A percentile compares a stretch with the other conserved stretches of the same genome.
phyloP scores from a whole-genome alignment of 164 flowering plant genomes.

The Chloranthus sessilifolius region DNA sequence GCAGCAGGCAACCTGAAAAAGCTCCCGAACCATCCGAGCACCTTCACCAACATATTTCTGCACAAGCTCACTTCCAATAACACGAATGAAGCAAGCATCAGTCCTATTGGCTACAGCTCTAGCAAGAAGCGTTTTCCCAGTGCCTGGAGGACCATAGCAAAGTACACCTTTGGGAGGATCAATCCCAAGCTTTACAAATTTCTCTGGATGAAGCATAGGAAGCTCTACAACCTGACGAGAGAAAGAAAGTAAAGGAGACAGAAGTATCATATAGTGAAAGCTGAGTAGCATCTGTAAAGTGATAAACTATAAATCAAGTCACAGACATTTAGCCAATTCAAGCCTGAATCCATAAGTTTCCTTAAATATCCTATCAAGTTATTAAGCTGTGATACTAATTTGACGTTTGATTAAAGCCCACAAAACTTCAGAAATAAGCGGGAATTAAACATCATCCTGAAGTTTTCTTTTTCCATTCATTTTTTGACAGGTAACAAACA shows the following conservation, averaged over 20 bases:
- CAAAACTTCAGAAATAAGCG: no score
- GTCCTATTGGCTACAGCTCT: constrained; percentile 98
- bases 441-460: no score
- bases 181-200: constrained; percentile 96
- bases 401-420: no score
- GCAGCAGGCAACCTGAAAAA: constrained; percentile 61
- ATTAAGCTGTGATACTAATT: no score
- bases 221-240: constrained; percentile 67
- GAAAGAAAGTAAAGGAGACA: not conserved
- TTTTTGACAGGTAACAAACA: no score
- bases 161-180: constrained; percentile 99
- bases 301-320: no score
- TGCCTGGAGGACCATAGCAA: constrained; percentile 98
- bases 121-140: constrained; percentile 94
- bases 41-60: constrained; percentile 99
- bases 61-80: constrained; percentile 98
- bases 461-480: no score
- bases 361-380: no score
- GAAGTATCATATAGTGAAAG: not conserved
- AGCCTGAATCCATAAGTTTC: no score
- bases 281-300: no score
- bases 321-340: no score
- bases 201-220: constrained; percentile 98
- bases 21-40: constrained; percentile 95
- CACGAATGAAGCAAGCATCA: constrained; percentile 96